Evolutionary conservation across 768 basidiomycete species (phyloP).

Genomic region (Mycena filopes): DNA sequence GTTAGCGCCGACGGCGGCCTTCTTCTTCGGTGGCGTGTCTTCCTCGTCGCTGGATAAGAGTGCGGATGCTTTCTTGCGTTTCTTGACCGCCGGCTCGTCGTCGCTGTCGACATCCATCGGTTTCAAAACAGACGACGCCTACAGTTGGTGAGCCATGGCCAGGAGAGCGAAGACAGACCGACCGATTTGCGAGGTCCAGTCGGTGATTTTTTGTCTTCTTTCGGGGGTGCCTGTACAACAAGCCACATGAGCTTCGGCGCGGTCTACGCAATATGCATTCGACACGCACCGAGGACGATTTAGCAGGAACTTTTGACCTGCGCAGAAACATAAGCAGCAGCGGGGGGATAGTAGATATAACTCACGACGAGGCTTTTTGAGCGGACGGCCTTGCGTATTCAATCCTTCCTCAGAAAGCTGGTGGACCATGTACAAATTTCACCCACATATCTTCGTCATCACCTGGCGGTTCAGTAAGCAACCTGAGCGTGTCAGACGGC

Average conservation of each 20-base stretch:
- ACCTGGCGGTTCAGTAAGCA: slow-evolving; percentile 16
- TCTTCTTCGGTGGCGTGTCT: slow-evolving; percentile 39
- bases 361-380: slow-evolving; percentile 5
- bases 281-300: slow-evolving; percentile 7
- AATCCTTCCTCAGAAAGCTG: not conserved
- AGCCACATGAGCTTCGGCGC: slow-evolving; percentile 4
- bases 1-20: slow-evolving; percentile 24
- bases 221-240: not conserved
- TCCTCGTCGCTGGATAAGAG: slow-evolving; percentile 53
- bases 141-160: not conserved
- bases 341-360: not conserved
- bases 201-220: slow-evolving; percentile 14
- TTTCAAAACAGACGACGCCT: not conserved
- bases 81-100: slow-evolving; percentile 36
- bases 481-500: not conserved
- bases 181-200: slow-evolving; percentile 28
- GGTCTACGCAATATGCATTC: not conserved
- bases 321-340: not conserved
- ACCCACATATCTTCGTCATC: slow-evolving; percentile 37
- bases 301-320: slow-evolving; percentile 12
- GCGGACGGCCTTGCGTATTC: not conserved
- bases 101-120: slow-evolving; percentile 40
- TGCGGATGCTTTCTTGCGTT: slow-evolving; percentile 45
- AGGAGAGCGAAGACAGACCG: not conserved
- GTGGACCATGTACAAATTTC: not conserved